phyloP scores from a whole-genome alignment of 2,329 filamentous ascomycete genomes.

The Beauveria sp. region DNA sequence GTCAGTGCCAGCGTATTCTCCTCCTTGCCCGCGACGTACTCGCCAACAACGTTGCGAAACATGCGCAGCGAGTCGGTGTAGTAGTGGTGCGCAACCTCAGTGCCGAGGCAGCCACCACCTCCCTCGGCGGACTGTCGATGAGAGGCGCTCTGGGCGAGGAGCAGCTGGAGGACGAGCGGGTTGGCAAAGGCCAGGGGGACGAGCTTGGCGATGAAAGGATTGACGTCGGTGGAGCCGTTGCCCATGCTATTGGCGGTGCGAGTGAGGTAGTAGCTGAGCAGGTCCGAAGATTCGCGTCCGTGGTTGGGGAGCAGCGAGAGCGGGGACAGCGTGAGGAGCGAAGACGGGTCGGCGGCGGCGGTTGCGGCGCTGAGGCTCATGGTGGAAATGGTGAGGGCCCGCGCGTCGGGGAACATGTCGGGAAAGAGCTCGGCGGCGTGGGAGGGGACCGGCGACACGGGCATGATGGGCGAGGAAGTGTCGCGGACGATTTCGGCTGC shows the following conservation, averaged over 20 bases:
- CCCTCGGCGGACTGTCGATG: slow-evolving; percentile 27
- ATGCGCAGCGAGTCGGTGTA: slow-evolving; percentile 29
- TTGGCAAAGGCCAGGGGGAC: slow-evolving; percentile 38
- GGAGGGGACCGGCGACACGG: background rate
- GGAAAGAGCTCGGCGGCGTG: background rate
- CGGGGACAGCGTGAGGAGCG: slow-evolving; percentile 19
- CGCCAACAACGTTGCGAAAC: slow-evolving; percentile 27
- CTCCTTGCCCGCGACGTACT: slow-evolving; percentile 26
- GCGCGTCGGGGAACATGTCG: background rate
- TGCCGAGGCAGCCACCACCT: slow-evolving; percentile 15
- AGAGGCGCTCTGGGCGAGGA: slow-evolving; percentile 36
- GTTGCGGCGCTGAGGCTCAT: background rate
- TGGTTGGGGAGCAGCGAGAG: slow-evolving; percentile 18
- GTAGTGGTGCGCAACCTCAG: slow-evolving; percentile 26
- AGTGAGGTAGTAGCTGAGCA: slow-evolving; percentile 37
- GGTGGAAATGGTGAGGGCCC: background rate
- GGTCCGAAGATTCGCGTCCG: slow-evolving; percentile 20
- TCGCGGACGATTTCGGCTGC: background rate
- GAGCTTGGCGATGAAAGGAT: slow-evolving; percentile 38
- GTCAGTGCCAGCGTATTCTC: slow-evolving; percentile 31
- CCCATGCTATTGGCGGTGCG: slow-evolving; percentile 39
- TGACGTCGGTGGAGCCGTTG: slow-evolving; percentile 37
- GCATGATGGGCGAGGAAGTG: background rate
- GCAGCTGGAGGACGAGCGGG: slow-evolving; percentile 36
- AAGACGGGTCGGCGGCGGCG: slow-evolving; percentile 12